Percentiles rank a stretch among this genome's conserved stretches.
Conservation (phyloP, 148 eudicot species). For the Rhododendron ferrugineum region DNA sequence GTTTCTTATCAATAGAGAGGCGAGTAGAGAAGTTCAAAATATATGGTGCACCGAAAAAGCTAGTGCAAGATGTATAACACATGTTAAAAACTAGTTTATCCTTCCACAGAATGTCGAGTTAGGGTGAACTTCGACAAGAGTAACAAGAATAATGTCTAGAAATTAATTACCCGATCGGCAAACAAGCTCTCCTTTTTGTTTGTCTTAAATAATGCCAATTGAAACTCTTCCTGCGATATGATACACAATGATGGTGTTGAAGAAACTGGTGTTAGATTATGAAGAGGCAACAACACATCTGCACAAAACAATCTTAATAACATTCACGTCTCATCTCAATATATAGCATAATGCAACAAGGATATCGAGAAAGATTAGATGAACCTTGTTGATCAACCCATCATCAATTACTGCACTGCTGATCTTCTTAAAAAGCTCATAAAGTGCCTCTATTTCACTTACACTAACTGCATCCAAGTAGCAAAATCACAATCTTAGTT, state of each 20-base stretch:
- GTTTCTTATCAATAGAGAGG: background rate
- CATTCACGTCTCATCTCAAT: background rate
- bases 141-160: background rate
- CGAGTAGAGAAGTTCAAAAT: background rate
- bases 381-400: conserved; percentile 64
- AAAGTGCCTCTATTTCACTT: conserved; percentile 68
- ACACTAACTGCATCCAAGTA: conserved; percentile 47
- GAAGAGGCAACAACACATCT: background rate
- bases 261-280: background rate
- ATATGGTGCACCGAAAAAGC: background rate
- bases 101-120: background rate
- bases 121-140: background rate
- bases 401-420: conserved; percentile 71
- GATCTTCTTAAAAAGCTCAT: conserved; percentile 64
- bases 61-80: background rate
- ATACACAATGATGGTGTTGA: background rate
- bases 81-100: background rate
- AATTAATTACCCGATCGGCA: conserved; percentile 52
- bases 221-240: conserved; percentile 58
- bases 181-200: conserved; percentile 70
- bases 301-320: background rate
- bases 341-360: background rate
- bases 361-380: background rate
- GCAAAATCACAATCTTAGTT: background rate
- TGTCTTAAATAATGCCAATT: conserved; percentile 62